A percentile compares a stretch with the other conserved stretches of the same genome.
Conservation (phyloP, 2,329 filamentous ascomycete genomes). For the Bipolaris oryzae region DNA sequence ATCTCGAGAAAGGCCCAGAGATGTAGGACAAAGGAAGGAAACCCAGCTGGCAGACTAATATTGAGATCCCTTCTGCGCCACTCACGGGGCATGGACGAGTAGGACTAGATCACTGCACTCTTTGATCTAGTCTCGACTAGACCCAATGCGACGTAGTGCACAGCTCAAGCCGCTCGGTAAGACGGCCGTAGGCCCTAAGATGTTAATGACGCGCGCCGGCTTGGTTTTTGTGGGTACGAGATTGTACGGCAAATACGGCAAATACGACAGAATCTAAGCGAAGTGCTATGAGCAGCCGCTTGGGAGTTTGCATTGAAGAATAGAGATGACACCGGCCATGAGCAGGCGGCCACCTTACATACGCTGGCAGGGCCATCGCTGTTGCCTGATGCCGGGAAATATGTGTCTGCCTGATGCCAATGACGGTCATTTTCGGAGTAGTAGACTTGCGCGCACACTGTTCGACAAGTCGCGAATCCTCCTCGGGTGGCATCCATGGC, state of each 20-base stretch:
- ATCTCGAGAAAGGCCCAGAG: slow-evolving; percentile 3
- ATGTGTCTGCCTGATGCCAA: too few relatives aligned
- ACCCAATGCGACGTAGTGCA: background rate
- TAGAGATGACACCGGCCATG: background rate
- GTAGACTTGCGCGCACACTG: too few relatives aligned
- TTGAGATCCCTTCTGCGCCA: slow-evolving; percentile 10
- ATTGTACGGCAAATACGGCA: slow-evolving; percentile 9
- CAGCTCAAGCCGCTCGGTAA: slow-evolving; percentile 5
- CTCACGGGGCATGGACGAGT: slow-evolving; percentile 12
- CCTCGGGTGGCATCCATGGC: too few relatives aligned
- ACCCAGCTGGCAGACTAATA: slow-evolving; percentile 1
- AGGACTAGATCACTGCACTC: background rate
- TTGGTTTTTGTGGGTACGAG: slow-evolving; percentile 6
- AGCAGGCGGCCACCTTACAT: background rate
- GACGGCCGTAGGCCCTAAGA: slow-evolving; percentile 1
- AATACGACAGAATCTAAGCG: slow-evolving; percentile 5
- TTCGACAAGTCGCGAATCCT: too few relatives aligned
- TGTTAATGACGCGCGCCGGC: slow-evolving; percentile 4
- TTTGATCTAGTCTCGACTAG: slow-evolving; percentile 1
- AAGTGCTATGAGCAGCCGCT: background rate
- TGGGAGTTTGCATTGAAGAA: background rate
- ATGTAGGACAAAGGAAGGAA: slow-evolving; percentile 4
- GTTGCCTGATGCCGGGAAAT: too few relatives aligned
- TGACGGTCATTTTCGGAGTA: too few relatives aligned
- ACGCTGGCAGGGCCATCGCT: background rate